These are phyloP conservation scores for Penicillium vulpinum DNA, from an alignment of 2,329 filamentous ascomycete species.

Conservation along the genomic window DNA sequence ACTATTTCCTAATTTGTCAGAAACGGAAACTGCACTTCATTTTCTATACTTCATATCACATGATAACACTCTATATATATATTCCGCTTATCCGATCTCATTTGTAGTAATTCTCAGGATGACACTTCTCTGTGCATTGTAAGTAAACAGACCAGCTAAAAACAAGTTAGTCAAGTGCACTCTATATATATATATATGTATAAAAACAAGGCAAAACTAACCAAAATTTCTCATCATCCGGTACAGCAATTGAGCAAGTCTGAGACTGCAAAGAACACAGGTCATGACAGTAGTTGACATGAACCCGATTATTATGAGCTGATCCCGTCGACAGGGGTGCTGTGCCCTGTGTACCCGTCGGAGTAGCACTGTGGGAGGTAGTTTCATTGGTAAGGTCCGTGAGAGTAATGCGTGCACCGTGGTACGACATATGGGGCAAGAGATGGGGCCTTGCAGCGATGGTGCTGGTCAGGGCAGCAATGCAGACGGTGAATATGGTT, in stretches of 20 bases:
- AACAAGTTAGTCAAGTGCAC: too few relatives aligned
- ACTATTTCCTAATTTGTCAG: neutral
- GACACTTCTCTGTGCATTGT: slow-evolving; percentile 21
- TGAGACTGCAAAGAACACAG: slow-evolving; percentile 28
- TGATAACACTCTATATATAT: neutral
- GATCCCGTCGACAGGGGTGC: slow-evolving; percentile 12
- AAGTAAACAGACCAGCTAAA: slow-evolving; percentile 21
- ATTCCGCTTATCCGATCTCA: neutral
- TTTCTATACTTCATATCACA: slow-evolving; percentile 4
- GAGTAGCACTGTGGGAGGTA: slow-evolving; percentile 16
- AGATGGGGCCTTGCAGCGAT: slow-evolving; percentile 19
- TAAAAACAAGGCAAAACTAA: slow-evolving; percentile 11
- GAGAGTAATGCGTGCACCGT: slow-evolving; percentile 14
- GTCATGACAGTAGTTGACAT: slow-evolving; percentile 22
- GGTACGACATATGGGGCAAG: slow-evolving; percentile 19
- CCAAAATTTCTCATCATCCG: slow-evolving; percentile 29
- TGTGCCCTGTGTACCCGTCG: slow-evolving; percentile 14
- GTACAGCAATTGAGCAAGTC: slow-evolving; percentile 27
- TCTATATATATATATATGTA: too few relatives aligned
- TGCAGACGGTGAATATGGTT: slow-evolving; percentile 12
- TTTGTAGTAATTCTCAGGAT: slow-evolving; percentile 11
- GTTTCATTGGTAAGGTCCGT: slow-evolving; percentile 16
- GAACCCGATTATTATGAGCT: slow-evolving; percentile 2
- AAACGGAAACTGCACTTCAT: neutral
- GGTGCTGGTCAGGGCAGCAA: slow-evolving; percentile 18